These are phyloP conservation scores for Colletotrichum acutatum DNA, from an alignment of 2,329 filamentous ascomycete species.

Conservation along the genomic window DNA sequence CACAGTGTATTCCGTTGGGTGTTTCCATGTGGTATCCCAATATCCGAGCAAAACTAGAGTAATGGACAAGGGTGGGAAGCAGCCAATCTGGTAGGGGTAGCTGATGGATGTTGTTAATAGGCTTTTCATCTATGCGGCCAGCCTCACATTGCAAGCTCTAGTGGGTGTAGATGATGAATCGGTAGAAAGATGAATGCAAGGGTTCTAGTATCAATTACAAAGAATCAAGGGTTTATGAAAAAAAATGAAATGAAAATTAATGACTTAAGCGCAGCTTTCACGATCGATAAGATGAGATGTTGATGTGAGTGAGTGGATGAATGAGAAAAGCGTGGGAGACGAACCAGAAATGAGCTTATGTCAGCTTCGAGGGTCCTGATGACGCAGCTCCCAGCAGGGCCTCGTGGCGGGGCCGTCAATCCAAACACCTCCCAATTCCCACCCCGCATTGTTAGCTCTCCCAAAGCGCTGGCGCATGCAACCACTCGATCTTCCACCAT, in stretches of 20 bases:
- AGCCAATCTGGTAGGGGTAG: conserved; percentile 10
- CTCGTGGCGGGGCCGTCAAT: background rate
- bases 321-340: background rate
- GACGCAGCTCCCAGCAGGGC: background rate
- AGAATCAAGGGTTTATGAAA: too few relatives aligned
- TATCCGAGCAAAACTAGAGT: conserved; percentile 12
- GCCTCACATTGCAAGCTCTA: too few relatives aligned
- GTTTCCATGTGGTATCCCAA: background rate
- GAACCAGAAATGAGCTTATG: background rate
- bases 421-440: background rate
- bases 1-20: conserved; percentile 2
- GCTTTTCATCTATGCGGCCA: too few relatives aligned
- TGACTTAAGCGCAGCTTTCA: too few relatives aligned
- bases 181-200: too few relatives aligned
- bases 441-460: background rate
- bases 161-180: too few relatives aligned
- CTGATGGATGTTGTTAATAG: too few relatives aligned
- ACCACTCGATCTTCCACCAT: background rate
- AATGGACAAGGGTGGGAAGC: background rate
- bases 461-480: background rate
- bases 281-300: too few relatives aligned
- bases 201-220: too few relatives aligned
- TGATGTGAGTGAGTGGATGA: background rate
- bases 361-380: background rate
- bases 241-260: too few relatives aligned